A percentile compares a stretch with the other conserved stretches of the same genome.
phyloP scores from a whole-genome alignment of 495 filamentous ascomycete species.

The Penicillium desertorum region DNA sequence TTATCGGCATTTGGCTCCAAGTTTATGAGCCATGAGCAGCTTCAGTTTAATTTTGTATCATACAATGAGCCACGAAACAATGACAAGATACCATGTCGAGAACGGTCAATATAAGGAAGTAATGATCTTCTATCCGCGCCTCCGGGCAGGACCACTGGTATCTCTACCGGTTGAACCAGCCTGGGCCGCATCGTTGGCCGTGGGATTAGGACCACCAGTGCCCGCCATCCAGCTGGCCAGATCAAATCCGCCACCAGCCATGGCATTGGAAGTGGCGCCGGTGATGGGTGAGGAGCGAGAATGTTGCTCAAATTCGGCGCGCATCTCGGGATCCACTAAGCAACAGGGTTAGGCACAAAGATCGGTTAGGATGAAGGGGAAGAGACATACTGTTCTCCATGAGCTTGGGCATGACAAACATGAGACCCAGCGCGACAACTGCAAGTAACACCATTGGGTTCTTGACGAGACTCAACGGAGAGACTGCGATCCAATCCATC shows the following conservation, averaged over 20 bases:
- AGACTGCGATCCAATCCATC: constrained; percentile 33
- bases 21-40: constrained; percentile 5
- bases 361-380: constrained; percentile 3
- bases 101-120: background rate
- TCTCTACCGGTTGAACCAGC: constrained; percentile 41
- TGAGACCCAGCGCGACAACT: constrained; percentile 72
- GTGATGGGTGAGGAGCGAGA: constrained; percentile 72
- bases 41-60: constrained; percentile 12
- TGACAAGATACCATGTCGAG: background rate
- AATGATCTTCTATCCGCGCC: constrained; percentile 30
- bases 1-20: background rate
- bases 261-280: constrained; percentile 40
- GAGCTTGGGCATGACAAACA: constrained; percentile 88
- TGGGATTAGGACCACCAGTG: constrained; percentile 28
- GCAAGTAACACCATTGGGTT: constrained; percentile 95
- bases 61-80: constrained; percentile 1
- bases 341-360: constrained; percentile 1
- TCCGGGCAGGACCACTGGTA: constrained; percentile 32
- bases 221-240: constrained; percentile 80
- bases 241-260: constrained; percentile 63
- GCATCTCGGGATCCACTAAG: constrained; percentile 91
- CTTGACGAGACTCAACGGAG: constrained; percentile 71
- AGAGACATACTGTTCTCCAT: constrained; percentile 85
- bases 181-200: constrained; percentile 27
- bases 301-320: constrained; percentile 86